Evolutionary conservation across 179 eudicot species (phyloP), one percentile per base, ranked within the genome.

Genomic region (Beta lomatogona): DNA sequence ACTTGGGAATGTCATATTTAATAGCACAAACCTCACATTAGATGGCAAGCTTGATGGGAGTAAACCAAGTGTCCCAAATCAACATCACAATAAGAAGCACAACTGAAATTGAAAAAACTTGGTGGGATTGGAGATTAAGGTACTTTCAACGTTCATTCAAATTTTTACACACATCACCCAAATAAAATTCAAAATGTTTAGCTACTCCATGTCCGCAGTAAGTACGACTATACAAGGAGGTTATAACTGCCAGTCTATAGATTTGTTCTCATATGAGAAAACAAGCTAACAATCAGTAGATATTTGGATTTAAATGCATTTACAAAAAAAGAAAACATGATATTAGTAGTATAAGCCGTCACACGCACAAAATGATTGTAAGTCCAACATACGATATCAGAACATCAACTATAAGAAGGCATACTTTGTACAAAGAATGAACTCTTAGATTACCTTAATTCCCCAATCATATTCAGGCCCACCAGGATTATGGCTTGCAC

Each of bases 381-480:
- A 12, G n/a, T 4, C 50, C 50, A 68, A 15, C 50, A 68, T 68
- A 41, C 14, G 7, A 18, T 22, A 68, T 66, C n/a, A 28, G 46
- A 66, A 31, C 71, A 66, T 66, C 48, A 31, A 48, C 53, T 9
- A 48, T 7, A 48, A 48, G 53, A 55, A 63, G 80, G 76, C 50
- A 61, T 45, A 50, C 53, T 8, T 6, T 65, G 52, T 60, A 8
- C 28, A 72, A 16, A 67, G 73, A 71, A 71, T 74, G 14, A 71
- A 70, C 68, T 73, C 31, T 45, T 52, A 78, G 57, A 66, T 85
- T 81, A 96, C 99, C 97, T 96, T 94, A 88, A 96, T 94, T 68
- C 99, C 99, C 99, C 99, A 96, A 79, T 96, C 99, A 88, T 93
- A 93, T 41, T 96, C 99, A 25, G 97, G 99, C 48, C 98, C 99